Evolutionary conservation across 2,329 filamentous ascomycete species (phyloP).

Genomic region (Xylariomycetidae sp.): DNA sequence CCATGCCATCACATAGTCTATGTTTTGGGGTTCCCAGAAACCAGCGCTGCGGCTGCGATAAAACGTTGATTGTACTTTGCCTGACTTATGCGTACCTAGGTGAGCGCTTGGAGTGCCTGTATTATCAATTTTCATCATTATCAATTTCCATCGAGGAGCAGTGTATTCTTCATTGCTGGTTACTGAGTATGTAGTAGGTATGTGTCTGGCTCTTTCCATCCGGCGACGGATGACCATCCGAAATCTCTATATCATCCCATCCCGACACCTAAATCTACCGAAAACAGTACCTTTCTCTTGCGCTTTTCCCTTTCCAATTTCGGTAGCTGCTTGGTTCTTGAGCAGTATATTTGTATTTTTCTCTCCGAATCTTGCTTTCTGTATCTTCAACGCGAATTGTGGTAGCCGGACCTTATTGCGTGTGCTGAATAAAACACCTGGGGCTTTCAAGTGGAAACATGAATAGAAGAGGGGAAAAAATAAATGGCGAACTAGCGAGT

Average conservation of each 20-base stretch:
- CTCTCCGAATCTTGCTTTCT: slow-evolving; percentile 13
- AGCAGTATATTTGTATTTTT: slow-evolving; percentile 15
- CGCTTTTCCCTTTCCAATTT: slow-evolving; percentile 20
- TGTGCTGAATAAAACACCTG: slow-evolving; percentile 6
- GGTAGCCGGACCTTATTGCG: slow-evolving; percentile 24
- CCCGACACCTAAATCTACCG: slow-evolving; percentile 21
- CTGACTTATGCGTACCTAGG: background rate
- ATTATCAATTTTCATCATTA: background rate
- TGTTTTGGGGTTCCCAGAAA: background rate
- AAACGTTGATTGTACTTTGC: background rate
- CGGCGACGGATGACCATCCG: slow-evolving; percentile 36
- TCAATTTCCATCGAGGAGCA: background rate
- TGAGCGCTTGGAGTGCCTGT: too few relatives aligned
- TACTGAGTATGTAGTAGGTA: slow-evolving; percentile 15
- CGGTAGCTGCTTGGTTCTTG: slow-evolving; percentile 11
- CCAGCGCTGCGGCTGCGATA: background rate
- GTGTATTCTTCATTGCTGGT: background rate
- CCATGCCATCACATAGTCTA: too few relatives aligned
- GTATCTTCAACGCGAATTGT: slow-evolving; percentile 16
- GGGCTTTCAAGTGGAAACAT: slow-evolving; percentile 11
- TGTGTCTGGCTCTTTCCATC: slow-evolving; percentile 28
- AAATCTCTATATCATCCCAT: slow-evolving; percentile 38
- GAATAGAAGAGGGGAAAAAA: slow-evolving; percentile 18
- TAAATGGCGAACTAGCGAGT: slow-evolving; percentile 21
- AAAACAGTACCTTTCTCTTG: slow-evolving; percentile 12